A percentile compares a stretch with the other conserved stretches of the same genome.
Evolutionary conservation across 2,329 filamentous ascomycete species (phyloP).

Genomic region (Spiromastix sp.): DNA sequence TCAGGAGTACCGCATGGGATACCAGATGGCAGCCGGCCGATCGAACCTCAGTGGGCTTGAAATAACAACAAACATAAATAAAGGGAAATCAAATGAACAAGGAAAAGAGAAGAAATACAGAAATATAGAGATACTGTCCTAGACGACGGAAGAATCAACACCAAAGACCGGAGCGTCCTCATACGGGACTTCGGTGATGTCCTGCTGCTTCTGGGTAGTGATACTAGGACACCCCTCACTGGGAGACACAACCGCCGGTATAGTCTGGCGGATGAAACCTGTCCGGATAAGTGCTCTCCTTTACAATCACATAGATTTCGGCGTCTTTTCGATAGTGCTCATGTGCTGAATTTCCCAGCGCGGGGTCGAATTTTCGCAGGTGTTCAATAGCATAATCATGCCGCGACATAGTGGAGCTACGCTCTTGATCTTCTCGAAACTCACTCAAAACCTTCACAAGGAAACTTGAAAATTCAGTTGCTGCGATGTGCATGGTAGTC

Average conservation of each 20-base stretch:
- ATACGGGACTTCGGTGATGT: too few relatives aligned
- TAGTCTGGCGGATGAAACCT: neutral
- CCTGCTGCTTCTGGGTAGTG: too few relatives aligned
- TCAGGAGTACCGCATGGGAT: too few relatives aligned
- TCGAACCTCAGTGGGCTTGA: too few relatives aligned
- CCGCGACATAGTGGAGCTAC: neutral
- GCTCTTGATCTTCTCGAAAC: neutral
- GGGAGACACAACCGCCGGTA: neutral
- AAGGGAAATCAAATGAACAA: too few relatives aligned
- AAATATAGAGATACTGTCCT: too few relatives aligned
- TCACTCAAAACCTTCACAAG: neutral
- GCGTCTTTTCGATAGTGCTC: neutral
- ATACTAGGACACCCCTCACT: too few relatives aligned
- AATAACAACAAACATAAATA: too few relatives aligned
- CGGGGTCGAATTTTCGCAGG: neutral
- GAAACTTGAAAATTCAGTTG: neutral
- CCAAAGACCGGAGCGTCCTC: too few relatives aligned
- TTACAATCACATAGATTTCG: neutral
- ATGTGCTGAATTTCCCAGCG: neutral
- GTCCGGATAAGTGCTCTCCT: conserved; percentile 1
- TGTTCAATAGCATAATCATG: neutral
- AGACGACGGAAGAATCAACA: too few relatives aligned
- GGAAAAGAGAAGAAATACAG: too few relatives aligned
- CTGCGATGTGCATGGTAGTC: neutral
- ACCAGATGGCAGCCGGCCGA: too few relatives aligned